These are phyloP conservation scores for Theobroma grandiflorum DNA, from an alignment of 441 rosid genomes.

Conservation along the genomic window DNA sequence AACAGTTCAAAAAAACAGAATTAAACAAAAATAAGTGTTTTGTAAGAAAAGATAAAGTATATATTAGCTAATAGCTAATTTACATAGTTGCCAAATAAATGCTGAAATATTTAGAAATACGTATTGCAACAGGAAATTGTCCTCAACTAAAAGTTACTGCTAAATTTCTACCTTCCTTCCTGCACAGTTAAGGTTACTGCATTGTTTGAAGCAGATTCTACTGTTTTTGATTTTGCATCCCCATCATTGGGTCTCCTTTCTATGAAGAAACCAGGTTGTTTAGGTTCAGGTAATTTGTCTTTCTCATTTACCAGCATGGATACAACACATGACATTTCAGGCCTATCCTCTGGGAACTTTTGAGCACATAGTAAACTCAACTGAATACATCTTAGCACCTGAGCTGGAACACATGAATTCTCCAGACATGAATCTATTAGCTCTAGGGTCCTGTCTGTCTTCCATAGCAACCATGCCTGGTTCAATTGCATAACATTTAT, in stretches of 20 bases:
- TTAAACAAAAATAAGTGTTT: too few relatives aligned
- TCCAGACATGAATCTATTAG: conserved; percentile 23
- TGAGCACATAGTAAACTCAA: conserved; percentile 41
- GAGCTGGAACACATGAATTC: not conserved
- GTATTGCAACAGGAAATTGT: too few relatives aligned
- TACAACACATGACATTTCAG: too few relatives aligned
- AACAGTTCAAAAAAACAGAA: too few relatives aligned
- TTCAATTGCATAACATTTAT: not conserved
- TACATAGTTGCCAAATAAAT: too few relatives aligned
- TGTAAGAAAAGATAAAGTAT: too few relatives aligned
- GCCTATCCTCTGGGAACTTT: not conserved
- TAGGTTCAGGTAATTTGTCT: too few relatives aligned
- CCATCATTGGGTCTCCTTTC: not conserved
- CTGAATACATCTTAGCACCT: conserved; percentile 36
- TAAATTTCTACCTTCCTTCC: not conserved
- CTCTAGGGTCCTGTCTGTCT: conserved; percentile 13
- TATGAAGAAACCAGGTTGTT: too few relatives aligned
- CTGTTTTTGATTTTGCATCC: too few relatives aligned
- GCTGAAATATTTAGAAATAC: too few relatives aligned
- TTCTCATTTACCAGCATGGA: too few relatives aligned
- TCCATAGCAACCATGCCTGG: not conserved
- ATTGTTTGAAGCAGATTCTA: not conserved
- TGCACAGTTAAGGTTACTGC: not conserved
- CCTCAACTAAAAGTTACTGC: not conserved
- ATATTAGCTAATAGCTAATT: too few relatives aligned